A percentile compares a stretch with the other conserved stretches of the same genome.
phyloP scores from a whole-genome alignment of 805 yeast species.

The Pichia ethanolica region DNA sequence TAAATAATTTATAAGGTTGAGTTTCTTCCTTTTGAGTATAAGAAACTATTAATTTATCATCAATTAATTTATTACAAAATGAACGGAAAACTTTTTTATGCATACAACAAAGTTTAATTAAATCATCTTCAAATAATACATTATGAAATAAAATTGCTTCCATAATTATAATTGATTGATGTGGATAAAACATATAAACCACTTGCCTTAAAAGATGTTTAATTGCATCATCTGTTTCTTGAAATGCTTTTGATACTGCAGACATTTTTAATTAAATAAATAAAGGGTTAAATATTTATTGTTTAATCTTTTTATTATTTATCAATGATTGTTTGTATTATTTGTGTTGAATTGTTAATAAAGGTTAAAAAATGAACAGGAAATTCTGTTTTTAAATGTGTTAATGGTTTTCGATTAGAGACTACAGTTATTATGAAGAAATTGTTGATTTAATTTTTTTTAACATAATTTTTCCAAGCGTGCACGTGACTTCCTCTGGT shows the following conservation, averaged over 20 bases:
- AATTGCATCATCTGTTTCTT: slow-evolving; percentile 10
- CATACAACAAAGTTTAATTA: slow-evolving; percentile 71
- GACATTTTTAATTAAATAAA: slow-evolving; percentile 5
- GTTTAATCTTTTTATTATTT: neutral
- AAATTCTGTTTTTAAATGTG: too few species aligned
- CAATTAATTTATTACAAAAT: slow-evolving; percentile 70
- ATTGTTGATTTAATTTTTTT: too few species aligned
- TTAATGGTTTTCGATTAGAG: too few species aligned
- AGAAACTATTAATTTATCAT: slow-evolving; percentile 69
- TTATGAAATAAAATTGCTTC: slow-evolving; percentile 87
- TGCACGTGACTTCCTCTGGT: too few species aligned
- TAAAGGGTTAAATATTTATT: neutral
- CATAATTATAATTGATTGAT: slow-evolving; percentile 71
- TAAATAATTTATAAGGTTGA: slow-evolving; percentile 56
- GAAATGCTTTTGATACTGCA: slow-evolving; percentile 5
- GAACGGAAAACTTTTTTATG: slow-evolving; percentile 83
- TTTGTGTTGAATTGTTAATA: too few species aligned
- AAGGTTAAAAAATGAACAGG: too few species aligned
- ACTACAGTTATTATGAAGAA: too few species aligned
- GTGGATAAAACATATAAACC: slow-evolving; percentile 79
- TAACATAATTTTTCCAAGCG: too few species aligned
- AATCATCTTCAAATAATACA: slow-evolving; percentile 87
- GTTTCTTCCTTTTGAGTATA: slow-evolving; percentile 69
- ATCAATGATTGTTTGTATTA: too few species aligned
- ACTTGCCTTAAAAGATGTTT: slow-evolving; percentile 60